phyloP scores from a whole-genome alignment of 2,329 filamentous ascomycete genomes.

The Trichophyton verrucosum region DNA sequence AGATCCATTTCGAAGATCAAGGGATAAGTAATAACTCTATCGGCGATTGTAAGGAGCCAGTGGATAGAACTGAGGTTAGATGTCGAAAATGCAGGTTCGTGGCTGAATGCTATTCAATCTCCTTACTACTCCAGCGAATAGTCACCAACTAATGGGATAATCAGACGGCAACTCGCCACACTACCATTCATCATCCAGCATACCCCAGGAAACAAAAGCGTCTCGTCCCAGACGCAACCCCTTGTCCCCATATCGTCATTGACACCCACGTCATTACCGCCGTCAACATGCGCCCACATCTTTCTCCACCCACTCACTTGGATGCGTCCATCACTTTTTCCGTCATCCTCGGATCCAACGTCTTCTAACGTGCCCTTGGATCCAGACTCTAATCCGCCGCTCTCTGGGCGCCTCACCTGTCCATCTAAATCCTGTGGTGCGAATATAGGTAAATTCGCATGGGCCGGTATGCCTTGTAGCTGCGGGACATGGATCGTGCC shows the following conservation, averaged over 20 bases:
- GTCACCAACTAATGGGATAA: not conserved
- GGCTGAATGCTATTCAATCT: not conserved
- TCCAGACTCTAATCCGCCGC: conserved; percentile 48
- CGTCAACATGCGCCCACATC: conserved; percentile 59
- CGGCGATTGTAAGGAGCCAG: conserved; percentile 12
- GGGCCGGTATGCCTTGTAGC: conserved; percentile 88
- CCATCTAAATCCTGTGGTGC: conserved; percentile 65
- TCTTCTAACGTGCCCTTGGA: conserved; percentile 12
- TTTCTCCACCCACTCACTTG: conserved; percentile 88
- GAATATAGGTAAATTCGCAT: conserved; percentile 84
- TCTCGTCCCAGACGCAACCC: not conserved
- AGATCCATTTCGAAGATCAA: conserved; percentile 60
- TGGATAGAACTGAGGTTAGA: conserved; percentile 47
- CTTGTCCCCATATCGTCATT: conserved; percentile 10
- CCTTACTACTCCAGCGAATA: not conserved
- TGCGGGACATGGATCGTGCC: conserved; percentile 86
- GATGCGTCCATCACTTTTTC: conserved; percentile 72
- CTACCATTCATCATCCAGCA: conserved; percentile 58
- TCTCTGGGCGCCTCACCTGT: conserved; percentile 76
- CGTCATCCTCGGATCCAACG: conserved; percentile 16
- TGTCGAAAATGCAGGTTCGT: conserved; percentile 81
- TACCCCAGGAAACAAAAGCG: conserved; percentile 24
- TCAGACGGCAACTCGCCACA: conserved; percentile 46
- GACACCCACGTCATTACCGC: conserved; percentile 15
- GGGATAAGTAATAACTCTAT: conserved; percentile 20